A percentile compares a stretch with the other conserved stretches of the same genome.
These are phyloP conservation scores for Penicillium parvum DNA, from an alignment of 495 filamentous ascomycete genomes.

Conservation along the genomic window DNA sequence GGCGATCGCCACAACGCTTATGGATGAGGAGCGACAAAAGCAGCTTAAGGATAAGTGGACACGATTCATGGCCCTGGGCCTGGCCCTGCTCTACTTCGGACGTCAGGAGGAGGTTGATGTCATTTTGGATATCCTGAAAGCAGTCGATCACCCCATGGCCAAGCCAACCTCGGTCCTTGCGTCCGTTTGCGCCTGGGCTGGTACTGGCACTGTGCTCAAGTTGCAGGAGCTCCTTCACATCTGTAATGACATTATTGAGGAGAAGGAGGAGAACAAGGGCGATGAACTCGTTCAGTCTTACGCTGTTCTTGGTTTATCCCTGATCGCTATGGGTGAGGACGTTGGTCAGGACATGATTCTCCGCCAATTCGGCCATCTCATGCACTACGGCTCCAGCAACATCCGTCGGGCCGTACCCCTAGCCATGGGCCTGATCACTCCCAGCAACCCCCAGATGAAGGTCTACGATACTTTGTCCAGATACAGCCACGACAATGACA, in stretches of 20 bases:
- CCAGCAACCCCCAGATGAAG: conserved; percentile 99
- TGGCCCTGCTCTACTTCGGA: conserved; percentile 92
- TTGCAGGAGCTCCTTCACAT: conserved; percentile 93
- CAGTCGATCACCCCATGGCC: conserved; percentile 90
- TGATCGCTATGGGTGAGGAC: conserved; percentile 98
- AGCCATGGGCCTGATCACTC: conserved; percentile 95
- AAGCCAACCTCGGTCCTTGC: conserved; percentile 86
- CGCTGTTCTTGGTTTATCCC: conserved; percentile 86
- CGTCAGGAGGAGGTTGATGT: conserved; percentile 97
- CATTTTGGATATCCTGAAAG: conserved; percentile 89
- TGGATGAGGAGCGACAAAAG: conserved; percentile 82
- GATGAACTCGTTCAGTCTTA: conserved; percentile 94
- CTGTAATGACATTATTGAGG: conserved; percentile 96
- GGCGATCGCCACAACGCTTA: conserved; percentile 81
- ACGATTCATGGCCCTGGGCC: conserved; percentile 88
- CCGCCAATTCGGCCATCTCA: conserved; percentile 93
- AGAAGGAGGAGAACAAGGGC: conserved; percentile 85
- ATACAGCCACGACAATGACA: conserved; percentile 98
- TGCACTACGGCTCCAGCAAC: conserved; percentile 98
- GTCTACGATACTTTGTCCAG: conserved; percentile 98
- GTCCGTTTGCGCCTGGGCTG: conserved; percentile 95
- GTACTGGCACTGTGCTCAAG: conserved; percentile 93
- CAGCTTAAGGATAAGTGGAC: conserved; percentile 98
- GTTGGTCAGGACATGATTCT: conserved; percentile 98
- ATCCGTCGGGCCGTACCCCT: conserved; percentile 94